A percentile compares a stretch with the other conserved stretches of the same genome.
Evolutionary conservation across 371 early-diverging fungal genomes (phyloP).

Genomic region (Parasitella parasitica): DNA sequence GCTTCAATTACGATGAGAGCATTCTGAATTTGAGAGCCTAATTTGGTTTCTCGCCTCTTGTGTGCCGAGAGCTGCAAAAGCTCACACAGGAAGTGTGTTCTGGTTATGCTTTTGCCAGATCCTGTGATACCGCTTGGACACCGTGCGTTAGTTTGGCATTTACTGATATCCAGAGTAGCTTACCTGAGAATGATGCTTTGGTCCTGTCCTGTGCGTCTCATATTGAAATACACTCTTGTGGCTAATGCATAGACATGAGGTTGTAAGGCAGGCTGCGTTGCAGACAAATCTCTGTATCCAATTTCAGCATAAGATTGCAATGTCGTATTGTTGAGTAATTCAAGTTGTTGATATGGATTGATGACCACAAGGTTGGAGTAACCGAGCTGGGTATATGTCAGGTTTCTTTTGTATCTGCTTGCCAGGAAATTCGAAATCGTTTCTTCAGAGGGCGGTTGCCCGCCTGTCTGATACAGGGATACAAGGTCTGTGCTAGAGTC

Average conservation of each 20-base stretch:
- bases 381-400: slow-evolving; percentile 59
- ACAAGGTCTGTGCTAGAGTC: slow-evolving; percentile 36
- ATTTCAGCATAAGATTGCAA: slow-evolving; percentile 45
- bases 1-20: slow-evolving; percentile 67
- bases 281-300: slow-evolving; percentile 41
- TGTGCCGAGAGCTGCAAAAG: slow-evolving; percentile 69
- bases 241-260: slow-evolving; percentile 61
- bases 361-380: slow-evolving; percentile 53
- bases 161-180: too few relatives aligned
- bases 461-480: slow-evolving; percentile 16
- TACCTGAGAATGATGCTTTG: slow-evolving; percentile 74
- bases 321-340: slow-evolving; percentile 48
- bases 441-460: slow-evolving; percentile 44
- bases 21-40: slow-evolving; percentile 72
- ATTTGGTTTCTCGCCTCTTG: slow-evolving; percentile 69
- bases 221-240: slow-evolving; percentile 66
- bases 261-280: slow-evolving; percentile 21
- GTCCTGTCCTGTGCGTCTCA: slow-evolving; percentile 78
- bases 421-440: slow-evolving; percentile 45
- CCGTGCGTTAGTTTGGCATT: not conserved
- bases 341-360: slow-evolving; percentile 51
- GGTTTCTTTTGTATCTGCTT: slow-evolving; percentile 45
- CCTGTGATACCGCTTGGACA: slow-evolving; percentile 88
- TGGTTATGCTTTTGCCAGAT: slow-evolving; percentile 77
- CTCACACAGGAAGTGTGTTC: slow-evolving; percentile 65